Evolutionary conservation across 2,329 filamentous ascomycete species (phyloP).

Genomic region (Hypoxylon sp.): DNA sequence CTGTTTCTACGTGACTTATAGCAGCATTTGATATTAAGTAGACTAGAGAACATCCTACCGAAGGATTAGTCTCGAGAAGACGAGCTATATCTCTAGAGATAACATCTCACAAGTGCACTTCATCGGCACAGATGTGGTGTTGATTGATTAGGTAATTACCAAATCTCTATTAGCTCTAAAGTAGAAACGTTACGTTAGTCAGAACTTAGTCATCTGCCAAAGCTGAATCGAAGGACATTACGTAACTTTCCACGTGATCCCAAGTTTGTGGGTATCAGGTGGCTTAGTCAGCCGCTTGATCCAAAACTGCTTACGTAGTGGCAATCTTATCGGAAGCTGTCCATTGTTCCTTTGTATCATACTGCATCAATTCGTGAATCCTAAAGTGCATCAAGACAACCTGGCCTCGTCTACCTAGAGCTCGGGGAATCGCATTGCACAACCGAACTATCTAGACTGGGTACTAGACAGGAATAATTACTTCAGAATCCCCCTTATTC

Average conservation of each 20-base stretch:
- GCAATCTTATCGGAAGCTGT: background rate
- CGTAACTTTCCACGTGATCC: background rate
- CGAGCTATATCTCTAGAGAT: background rate
- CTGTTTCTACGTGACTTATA: background rate
- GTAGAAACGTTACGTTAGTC: too few species aligned
- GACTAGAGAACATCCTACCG: background rate
- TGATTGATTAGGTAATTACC: too few species aligned
- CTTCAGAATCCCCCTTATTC: background rate
- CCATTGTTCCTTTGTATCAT: background rate
- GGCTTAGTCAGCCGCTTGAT: background rate
- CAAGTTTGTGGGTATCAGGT: background rate
- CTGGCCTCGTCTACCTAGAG: conserved; percentile 23
- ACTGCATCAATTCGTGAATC: conserved; percentile 24
- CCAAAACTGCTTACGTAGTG: conserved; percentile 6
- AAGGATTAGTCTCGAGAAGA: too few species aligned
- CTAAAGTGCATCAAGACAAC: conserved; percentile 31
- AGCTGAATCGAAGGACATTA: background rate
- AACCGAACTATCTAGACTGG: background rate
- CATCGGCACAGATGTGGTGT: background rate
- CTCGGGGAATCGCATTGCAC: conserved; percentile 7
- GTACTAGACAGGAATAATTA: background rate
- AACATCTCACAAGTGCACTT: background rate
- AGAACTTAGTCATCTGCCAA: too few species aligned
- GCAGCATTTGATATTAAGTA: background rate
- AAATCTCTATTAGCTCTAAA: too few species aligned